These are phyloP conservation scores for Eutrema heterophyllum DNA, from an alignment of 345 rosid genomes.

Conservation along the genomic window DNA sequence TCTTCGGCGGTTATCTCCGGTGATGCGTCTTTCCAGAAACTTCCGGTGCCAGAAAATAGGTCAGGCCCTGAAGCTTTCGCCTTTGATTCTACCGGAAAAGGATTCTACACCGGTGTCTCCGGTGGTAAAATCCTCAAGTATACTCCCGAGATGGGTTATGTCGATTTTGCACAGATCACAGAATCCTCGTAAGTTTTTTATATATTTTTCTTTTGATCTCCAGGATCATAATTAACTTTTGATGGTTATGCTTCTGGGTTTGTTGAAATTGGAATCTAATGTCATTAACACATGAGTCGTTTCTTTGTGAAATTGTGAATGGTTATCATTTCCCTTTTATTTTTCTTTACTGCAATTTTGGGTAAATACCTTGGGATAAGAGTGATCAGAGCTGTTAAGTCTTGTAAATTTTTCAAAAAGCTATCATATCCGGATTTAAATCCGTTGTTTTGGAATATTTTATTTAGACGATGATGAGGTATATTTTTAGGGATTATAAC, in stretches of 20 bases:
- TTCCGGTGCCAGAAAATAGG: conserved; percentile 26
- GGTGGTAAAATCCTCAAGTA: conserved; percentile 42
- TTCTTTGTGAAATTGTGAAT: neutral
- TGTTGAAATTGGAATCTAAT: neutral
- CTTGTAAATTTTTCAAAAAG: neutral
- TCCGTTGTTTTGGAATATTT: neutral
- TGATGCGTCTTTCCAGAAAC: conserved; percentile 14
- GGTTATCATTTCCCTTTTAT: neutral
- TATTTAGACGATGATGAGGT: neutral
- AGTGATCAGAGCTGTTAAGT: neutral
- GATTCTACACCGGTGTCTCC: conserved; percentile 38
- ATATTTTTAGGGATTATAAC: neutral
- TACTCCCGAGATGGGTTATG: conserved; percentile 26
- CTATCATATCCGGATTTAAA: neutral
- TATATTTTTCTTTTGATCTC: neutral
- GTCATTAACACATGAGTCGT: neutral
- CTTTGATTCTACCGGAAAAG: conserved; percentile 34
- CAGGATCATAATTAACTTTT: neutral
- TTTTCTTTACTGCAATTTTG: neutral
- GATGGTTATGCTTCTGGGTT: neutral
- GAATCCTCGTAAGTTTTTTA: conserved; percentile 14
- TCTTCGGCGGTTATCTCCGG: conserved; percentile 23
- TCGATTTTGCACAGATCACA: conserved; percentile 26
- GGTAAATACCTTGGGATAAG: neutral
- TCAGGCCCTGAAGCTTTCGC: conserved; percentile 34